These are phyloP conservation scores for Yamadazyma philogaea DNA, from an alignment of 805 yeast genomes.

Conservation along the genomic window DNA sequence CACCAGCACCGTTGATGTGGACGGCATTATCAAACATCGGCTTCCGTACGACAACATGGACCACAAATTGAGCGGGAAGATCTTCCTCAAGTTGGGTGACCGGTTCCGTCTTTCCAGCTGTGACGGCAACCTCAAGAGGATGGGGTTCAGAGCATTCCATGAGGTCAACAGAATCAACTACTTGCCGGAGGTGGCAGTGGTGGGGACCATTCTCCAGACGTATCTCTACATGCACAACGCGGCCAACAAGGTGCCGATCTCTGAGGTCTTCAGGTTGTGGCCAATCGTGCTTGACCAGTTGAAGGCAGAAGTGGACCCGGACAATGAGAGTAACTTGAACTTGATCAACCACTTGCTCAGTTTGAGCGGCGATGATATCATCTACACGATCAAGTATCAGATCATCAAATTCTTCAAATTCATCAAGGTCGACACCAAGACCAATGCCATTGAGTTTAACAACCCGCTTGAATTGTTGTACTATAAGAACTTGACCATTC, in stretches of 20 bases:
- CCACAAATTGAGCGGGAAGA: conserved; percentile 32
- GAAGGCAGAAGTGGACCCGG: conserved; percentile 17
- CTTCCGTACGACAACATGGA: conserved; percentile 10
- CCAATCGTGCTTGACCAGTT: conserved; percentile 22
- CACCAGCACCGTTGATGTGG: conserved; percentile 4
- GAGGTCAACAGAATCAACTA: conserved; percentile 50
- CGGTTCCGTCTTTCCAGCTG: conserved; percentile 24
- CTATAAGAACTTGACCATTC: conserved; percentile 56
- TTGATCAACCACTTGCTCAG: conserved; percentile 19
- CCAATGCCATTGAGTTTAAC: conserved; percentile 29
- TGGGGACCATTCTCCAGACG: conserved; percentile 42
- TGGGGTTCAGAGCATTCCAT: conserved; percentile 53
- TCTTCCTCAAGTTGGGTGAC: conserved; percentile 35
- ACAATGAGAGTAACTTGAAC: conserved; percentile 21
- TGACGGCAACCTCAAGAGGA: conserved; percentile 35
- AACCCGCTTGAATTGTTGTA: conserved; percentile 55
- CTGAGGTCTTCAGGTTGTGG: conserved; percentile 29
- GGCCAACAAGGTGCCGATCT: conserved; percentile 16
- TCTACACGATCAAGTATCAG: conserved; percentile 12
- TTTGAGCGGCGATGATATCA: conserved; percentile 22
- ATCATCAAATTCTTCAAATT: conserved; percentile 25
- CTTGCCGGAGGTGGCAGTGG: conserved; percentile 52
- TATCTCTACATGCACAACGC: conserved; percentile 21
- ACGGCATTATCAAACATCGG: conserved; percentile 9
- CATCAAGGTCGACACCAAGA: conserved; percentile 19